These are phyloP conservation scores for Lactarius trivialis DNA, from an alignment of 768 basidiomycete species.

Conservation along the genomic window DNA sequence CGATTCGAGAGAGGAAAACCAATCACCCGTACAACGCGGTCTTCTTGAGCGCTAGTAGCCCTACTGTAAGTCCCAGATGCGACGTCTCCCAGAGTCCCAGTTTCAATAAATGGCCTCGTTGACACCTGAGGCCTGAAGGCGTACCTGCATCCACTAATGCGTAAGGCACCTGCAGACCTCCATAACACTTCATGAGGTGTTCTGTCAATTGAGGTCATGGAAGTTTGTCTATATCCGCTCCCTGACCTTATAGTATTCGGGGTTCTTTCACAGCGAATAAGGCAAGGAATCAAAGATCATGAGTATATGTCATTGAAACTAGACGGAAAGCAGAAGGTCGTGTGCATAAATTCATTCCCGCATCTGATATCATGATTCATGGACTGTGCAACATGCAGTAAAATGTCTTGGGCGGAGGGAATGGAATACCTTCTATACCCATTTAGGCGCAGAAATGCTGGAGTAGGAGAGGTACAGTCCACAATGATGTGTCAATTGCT, in stretches of 20 bases:
- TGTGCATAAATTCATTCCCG: neutral
- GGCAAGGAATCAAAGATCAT: neutral
- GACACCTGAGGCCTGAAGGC: neutral
- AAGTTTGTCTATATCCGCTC: neutral
- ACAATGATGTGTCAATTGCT: neutral
- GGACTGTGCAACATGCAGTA: neutral
- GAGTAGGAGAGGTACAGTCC: neutral
- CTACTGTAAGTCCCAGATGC: neutral
- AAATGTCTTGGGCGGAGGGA: neutral
- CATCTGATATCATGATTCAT: neutral
- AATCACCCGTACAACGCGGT: neutral
- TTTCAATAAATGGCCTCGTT: neutral
- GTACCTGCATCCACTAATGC: neutral
- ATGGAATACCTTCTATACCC: neutral
- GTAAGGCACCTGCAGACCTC: neutral
- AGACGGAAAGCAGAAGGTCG: neutral
- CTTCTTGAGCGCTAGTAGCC: neutral
- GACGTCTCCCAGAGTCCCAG: neutral
- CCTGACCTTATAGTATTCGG: neutral
- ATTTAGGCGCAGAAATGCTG: neutral
- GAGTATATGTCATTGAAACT: neutral
- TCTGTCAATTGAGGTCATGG: neutral
- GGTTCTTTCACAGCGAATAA: neutral
- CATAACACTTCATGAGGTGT: neutral
- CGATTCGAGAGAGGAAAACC: neutral